Evolutionary conservation across 257 asterid genomes (phyloP).

Genomic region (Gardenia jasminoides): DNA sequence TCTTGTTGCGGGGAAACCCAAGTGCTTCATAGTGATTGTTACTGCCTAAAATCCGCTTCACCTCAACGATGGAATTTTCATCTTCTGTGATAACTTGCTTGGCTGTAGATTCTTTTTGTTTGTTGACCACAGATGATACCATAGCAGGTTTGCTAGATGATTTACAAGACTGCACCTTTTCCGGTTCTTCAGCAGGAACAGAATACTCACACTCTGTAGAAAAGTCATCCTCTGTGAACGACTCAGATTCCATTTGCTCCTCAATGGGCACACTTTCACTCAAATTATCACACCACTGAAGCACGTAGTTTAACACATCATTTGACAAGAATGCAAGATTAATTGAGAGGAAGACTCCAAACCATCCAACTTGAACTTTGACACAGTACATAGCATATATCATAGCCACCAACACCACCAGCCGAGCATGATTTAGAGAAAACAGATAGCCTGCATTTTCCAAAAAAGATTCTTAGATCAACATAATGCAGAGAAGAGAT

Average conservation of each 20-base stretch:
- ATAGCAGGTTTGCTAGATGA: conserved; percentile 55
- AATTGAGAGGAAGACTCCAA: conserved; percentile 74
- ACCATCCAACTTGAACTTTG: conserved; percentile 82
- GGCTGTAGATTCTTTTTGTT: conserved; percentile 52
- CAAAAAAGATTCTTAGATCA: conserved; percentile 27
- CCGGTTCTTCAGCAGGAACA: conserved; percentile 53
- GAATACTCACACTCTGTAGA: conserved; percentile 59
- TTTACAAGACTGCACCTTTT: conserved; percentile 62
- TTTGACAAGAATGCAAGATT: conserved; percentile 90
- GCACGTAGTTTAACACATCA: conserved; percentile 68
- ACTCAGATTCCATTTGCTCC: conserved; percentile 56
- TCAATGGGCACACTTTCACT: conserved; percentile 67
- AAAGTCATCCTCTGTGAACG: conserved; percentile 67
- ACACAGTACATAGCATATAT: conserved; percentile 81
- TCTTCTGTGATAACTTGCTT: conserved; percentile 68
- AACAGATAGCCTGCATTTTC: conserved; percentile 76
- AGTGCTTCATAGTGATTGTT: conserved; percentile 89
- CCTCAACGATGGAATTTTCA: conserved; percentile 60
- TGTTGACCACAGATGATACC: conserved; percentile 51
- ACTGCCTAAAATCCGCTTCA: conserved; percentile 78
- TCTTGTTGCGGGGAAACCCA: conserved; percentile 69
- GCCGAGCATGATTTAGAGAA: conserved; percentile 89
- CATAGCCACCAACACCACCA: conserved; percentile 85
- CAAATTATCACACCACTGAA: conserved; percentile 87
- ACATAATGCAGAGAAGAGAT: conserved; percentile 23